Evolutionary conservation across 345 rosid species (phyloP).

Genomic region (Laguncularia racemosa): DNA sequence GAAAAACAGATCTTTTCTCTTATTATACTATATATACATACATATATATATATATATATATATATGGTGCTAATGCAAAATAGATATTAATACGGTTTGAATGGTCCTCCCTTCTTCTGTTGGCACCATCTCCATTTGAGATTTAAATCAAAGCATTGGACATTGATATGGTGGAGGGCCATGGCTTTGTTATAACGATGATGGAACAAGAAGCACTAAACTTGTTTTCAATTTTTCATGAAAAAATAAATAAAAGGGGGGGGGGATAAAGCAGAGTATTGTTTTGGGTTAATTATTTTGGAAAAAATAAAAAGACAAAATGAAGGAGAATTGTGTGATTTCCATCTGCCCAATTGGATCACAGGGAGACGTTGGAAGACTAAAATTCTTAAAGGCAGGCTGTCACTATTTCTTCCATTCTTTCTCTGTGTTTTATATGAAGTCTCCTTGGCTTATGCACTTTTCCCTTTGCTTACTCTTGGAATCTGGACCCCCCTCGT

Average conservation of each 20-base stretch:
- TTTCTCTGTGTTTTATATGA: conserved; percentile 23
- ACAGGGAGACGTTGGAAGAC: conserved; percentile 14
- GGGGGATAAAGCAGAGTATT: too few species aligned
- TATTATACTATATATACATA: too few species aligned
- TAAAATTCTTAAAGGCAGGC: conserved; percentile 7
- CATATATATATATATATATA: too few species aligned
- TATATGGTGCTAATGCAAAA: too few species aligned
- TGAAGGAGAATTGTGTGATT: conserved; percentile 1
- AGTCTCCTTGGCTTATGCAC: conserved; percentile 24
- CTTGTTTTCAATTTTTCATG: too few species aligned
- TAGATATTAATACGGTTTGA: too few species aligned
- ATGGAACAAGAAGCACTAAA: too few species aligned
- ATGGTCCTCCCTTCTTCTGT: not conserved
- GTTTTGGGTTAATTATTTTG: not conserved
- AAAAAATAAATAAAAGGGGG: too few species aligned
- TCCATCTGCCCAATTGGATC: not conserved
- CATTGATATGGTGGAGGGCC: not conserved
- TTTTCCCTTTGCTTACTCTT: conserved; percentile 18
- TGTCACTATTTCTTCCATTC: conserved; percentile 2
- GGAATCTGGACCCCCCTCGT: conserved; percentile 23
- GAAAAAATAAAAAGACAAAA: not conserved
- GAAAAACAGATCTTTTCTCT: too few species aligned
- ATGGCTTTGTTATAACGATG: too few species aligned
- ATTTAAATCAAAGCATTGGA: not conserved
- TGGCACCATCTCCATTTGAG: not conserved